Evolutionary conservation across 495 filamentous ascomycete genomes (phyloP), one percentile per base, ranked within the genome.

Genomic region (Xylaria palmicola): DNA sequence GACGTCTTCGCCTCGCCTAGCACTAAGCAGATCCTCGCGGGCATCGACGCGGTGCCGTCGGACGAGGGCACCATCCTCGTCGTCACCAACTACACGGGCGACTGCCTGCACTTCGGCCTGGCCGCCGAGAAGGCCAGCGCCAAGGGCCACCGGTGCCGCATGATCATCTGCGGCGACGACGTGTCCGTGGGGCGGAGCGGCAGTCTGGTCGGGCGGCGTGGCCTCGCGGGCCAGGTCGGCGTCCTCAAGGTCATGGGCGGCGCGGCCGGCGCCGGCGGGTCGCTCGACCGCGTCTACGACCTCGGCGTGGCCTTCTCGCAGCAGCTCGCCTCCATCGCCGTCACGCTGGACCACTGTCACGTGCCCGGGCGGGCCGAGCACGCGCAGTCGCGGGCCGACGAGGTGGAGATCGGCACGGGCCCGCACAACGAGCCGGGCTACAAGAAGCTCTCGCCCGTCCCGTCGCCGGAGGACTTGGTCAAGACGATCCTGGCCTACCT

Each of bases 61-160:
- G 77, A 83, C 41, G 76, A 79, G 60, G 85, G 85, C 19, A 79
- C 80, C 5, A 82, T 88, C 39, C 67, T 88, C n/a, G 81, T 85
- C 51, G 80, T 88, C 62, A 86, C 83, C 36, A 88, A 88, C 64
- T 88, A 88, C 65, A 88, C 85, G 0, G 85, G 85, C 24, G 85
- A 88, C 71, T 85, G 83, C 63, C 73, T 88, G 55, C 84, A 88
- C 67, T 88, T 88, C 57, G 84, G 84, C 1, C 72, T 88, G 19
- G 85, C 85, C 3, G 78, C 81, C 58, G 84, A 88, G 69, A 85
- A 86, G 72, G 83, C 82, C 12, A 76, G 81, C 40, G 82, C 81
- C 15, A 71, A 75, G 55, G 83, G 83, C 22, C 76, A 80, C 54
- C 79, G 76, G 15, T 79, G 82, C 52, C 76, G 74, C 53, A 81